phyloP scores from a whole-genome alignment of 2,329 filamentous ascomycete species.

The Fusarium sp. region DNA sequence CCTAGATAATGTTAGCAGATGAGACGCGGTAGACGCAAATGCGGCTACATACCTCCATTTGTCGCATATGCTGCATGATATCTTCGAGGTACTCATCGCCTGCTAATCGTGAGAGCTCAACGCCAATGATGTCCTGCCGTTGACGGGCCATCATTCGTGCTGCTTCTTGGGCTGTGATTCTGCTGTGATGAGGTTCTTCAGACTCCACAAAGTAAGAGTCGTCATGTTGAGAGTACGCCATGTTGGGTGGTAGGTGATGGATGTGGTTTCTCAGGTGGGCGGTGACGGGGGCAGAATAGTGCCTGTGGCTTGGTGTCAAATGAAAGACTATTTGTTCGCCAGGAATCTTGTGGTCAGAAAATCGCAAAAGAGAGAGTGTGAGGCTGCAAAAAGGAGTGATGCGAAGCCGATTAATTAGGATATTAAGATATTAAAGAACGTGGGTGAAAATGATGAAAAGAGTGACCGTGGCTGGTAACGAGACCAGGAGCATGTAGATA shows the following conservation, averaged over 20 bases:
- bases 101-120: slow-evolving; percentile 85
- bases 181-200: slow-evolving; percentile 64
- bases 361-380: slow-evolving; percentile 51
- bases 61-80: slow-evolving; percentile 90
- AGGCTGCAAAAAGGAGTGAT: slow-evolving; percentile 42
- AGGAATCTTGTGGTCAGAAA: slow-evolving; percentile 60
- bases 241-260: slow-evolving; percentile 49
- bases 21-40: not conserved
- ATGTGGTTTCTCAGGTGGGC: slow-evolving; percentile 10
- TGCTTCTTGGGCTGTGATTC: slow-evolving; percentile 77
- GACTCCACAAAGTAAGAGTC: slow-evolving; percentile 65
- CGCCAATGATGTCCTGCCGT: slow-evolving; percentile 86
- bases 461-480: slow-evolving; percentile 64
- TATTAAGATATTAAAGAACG: slow-evolving; percentile 70
- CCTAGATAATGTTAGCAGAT: slow-evolving; percentile 52
- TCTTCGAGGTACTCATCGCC: slow-evolving; percentile 94
- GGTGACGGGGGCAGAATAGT: slow-evolving; percentile 27
- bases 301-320: slow-evolving; percentile 48
- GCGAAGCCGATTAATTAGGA: slow-evolving; percentile 55
- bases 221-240: slow-evolving; percentile 57
- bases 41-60: slow-evolving; percentile 78
- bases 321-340: slow-evolving; percentile 61
- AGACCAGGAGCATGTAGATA: slow-evolving; percentile 56
- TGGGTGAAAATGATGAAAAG: slow-evolving; percentile 62
- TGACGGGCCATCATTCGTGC: slow-evolving; percentile 81